These are phyloP conservation scores for Penicillium glabrum DNA, from an alignment of 2,329 filamentous ascomycete genomes.

Conservation along the genomic window DNA sequence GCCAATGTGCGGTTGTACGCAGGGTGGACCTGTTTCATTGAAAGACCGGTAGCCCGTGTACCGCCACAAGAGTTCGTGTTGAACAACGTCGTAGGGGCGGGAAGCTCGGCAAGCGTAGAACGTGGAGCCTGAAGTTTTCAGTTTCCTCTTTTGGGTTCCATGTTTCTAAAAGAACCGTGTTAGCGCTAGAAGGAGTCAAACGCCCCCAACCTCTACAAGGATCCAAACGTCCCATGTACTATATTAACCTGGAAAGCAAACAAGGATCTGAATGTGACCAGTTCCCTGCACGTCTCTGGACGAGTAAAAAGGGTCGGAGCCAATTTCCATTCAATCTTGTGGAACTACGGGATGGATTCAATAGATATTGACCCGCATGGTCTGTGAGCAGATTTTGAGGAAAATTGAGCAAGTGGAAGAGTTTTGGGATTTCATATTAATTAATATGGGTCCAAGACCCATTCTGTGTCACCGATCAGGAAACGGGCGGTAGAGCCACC, in stretches of 20 bases:
- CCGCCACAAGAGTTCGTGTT: slow-evolving; percentile 18
- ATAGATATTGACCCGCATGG: neutral
- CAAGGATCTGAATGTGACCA: slow-evolving; percentile 18
- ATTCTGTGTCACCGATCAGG: slow-evolving; percentile 15
- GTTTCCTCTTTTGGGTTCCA: neutral
- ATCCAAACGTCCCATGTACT: neutral
- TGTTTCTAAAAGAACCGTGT: slow-evolving; percentile 1
- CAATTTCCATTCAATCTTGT: neutral
- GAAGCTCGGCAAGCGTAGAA: slow-evolving; percentile 24
- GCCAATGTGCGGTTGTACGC: slow-evolving; percentile 8
- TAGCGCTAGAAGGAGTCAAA: neutral
- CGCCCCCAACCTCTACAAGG: neutral
- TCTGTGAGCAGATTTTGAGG: neutral
- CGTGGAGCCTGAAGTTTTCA: slow-evolving; percentile 13
- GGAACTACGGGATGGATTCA: neutral
- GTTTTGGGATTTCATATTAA: slow-evolving; percentile 1
- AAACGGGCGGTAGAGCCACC: slow-evolving; percentile 26
- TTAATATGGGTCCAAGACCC: slow-evolving; percentile 2
- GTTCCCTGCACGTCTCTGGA: slow-evolving; percentile 8
- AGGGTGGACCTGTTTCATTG: slow-evolving; percentile 17
- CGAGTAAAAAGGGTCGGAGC: neutral
- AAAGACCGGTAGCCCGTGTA: slow-evolving; percentile 8
- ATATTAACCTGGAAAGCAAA: neutral
- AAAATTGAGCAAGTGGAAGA: neutral
- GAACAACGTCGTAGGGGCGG: slow-evolving; percentile 12